These are phyloP conservation scores for Rubia tinctorum DNA, from an alignment of 305 asterid genomes.

Conservation along the genomic window DNA sequence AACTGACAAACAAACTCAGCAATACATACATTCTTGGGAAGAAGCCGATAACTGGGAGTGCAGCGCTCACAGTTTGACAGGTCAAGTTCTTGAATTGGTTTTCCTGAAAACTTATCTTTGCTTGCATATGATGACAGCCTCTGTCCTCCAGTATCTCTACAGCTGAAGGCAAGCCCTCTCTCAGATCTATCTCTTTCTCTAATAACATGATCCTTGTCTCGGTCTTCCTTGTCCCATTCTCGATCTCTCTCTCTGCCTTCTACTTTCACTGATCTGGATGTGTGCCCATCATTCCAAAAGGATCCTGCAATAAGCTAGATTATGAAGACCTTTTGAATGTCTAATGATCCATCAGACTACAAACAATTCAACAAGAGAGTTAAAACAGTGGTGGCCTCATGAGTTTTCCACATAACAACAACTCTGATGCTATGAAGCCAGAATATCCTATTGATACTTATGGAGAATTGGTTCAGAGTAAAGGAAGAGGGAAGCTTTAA, in stretches of 20 bases:
- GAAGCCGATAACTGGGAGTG: conserved; percentile 97
- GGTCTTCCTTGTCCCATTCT: conserved; percentile 59
- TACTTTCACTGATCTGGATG: conserved; percentile 41
- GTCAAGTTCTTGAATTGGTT: conserved; percentile 98
- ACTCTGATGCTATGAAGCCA: conserved; percentile 3
- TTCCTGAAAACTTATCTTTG: conserved; percentile 69
- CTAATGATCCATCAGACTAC: background rate
- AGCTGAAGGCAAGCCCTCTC: conserved; percentile 43
- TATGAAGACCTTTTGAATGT: background rate
- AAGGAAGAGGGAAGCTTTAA: conserved; percentile 10
- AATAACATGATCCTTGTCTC: conserved; percentile 45
- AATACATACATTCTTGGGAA: conserved; percentile 82
- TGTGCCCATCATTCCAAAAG: conserved; percentile 55
- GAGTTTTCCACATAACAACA: conserved; percentile 8
- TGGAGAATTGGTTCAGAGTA: conserved; percentile 7
- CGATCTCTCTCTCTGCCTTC: conserved; percentile 56
- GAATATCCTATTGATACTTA: conserved; percentile 3
- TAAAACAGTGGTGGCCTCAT: background rate
- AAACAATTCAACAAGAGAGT: background rate
- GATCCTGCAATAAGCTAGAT: conserved; percentile 48
- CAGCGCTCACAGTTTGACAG: conserved; percentile 87
- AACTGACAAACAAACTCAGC: conserved; percentile 17
- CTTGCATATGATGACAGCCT: conserved; percentile 52
- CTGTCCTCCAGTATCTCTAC: conserved; percentile 65
- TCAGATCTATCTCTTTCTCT: conserved; percentile 72